Evolutionary conservation across 75 land plant genomes (phyloP).

Genomic region (Isoetes taiwanensis): DNA sequence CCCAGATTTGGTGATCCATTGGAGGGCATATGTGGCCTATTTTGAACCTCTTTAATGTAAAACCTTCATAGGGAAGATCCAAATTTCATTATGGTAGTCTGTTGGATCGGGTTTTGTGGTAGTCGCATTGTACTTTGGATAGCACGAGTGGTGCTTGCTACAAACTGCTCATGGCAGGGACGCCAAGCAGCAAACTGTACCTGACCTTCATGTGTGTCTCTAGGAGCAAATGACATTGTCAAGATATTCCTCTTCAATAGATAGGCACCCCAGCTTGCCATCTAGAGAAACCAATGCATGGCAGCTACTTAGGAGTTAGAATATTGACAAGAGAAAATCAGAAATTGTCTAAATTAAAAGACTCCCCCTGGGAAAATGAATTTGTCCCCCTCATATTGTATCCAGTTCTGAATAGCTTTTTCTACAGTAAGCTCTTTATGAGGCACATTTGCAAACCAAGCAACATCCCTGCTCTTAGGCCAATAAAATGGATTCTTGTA

Average conservation of each 20-base stretch:
- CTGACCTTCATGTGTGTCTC: conserved; percentile 3
- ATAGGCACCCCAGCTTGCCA: conserved; percentile 2
- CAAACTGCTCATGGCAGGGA: conserved; percentile 4
- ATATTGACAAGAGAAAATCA: not conserved
- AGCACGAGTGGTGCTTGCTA: no score
- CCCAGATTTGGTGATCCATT: no score
- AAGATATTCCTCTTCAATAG: conserved; percentile 2
- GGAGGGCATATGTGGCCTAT: no score
- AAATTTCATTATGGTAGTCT: no score
- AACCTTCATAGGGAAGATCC: no score
- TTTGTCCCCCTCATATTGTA: not conserved
- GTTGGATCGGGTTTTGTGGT: no score
- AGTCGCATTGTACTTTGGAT: no score
- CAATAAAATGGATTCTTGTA: not conserved
- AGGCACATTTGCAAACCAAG: conserved; percentile 5
- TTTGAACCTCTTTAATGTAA: no score
- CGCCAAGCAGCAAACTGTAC: conserved; percentile 8
- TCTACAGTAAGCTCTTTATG: conserved; percentile 5
- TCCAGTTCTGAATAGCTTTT: conserved; percentile 6
- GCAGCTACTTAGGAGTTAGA: not conserved
- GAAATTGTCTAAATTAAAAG: not conserved
- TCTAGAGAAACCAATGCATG: not conserved
- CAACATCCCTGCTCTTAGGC: conserved; percentile 4
- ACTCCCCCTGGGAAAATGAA: not conserved
- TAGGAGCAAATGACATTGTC: conserved; percentile 7